Evolutionary conservation across 2,329 filamentous ascomycete genomes (phyloP).

Genomic region (Magnaporthiopsis incrustans): DNA sequence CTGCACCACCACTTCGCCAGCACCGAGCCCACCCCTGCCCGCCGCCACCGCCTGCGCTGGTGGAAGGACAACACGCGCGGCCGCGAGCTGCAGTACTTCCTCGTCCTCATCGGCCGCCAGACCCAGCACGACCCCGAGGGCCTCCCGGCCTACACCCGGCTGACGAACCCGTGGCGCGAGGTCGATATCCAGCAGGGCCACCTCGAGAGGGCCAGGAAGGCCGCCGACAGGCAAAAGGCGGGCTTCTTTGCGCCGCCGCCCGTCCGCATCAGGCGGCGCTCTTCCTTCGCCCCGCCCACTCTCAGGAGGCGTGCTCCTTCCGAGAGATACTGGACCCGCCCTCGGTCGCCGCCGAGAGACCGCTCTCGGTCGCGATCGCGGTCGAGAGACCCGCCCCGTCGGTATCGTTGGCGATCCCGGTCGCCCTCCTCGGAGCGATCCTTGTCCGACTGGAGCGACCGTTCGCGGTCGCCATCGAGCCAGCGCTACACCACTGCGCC

Average conservation of each 20-base stretch:
- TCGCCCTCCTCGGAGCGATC: not conserved
- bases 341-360: not conserved
- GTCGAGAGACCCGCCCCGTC: not conserved
- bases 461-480: not conserved
- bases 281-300: not conserved
- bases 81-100: not conserved
- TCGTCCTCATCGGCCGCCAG: slow-evolving; percentile 4
- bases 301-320: slow-evolving; percentile 2
- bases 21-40: not conserved
- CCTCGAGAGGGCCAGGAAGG: not conserved
- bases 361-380: not conserved
- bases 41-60: slow-evolving; percentile 6
- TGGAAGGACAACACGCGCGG: slow-evolving; percentile 7
- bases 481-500: not conserved
- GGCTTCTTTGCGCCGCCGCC: slow-evolving; percentile 1
- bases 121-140: slow-evolving; percentile 1
- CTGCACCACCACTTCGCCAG: slow-evolving; percentile 16
- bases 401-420: not conserved
- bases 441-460: not conserved
- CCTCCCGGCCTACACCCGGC: not conserved
- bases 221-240: not conserved
- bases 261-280: not conserved
- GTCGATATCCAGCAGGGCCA: slow-evolving; percentile 1
- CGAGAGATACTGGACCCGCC: not conserved
- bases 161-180: slow-evolving; percentile 6